A percentile compares a stretch with the other conserved stretches of the same genome.
phyloP scores from a whole-genome alignment of 306 rosid genomes.

The Geum urbanum region DNA sequence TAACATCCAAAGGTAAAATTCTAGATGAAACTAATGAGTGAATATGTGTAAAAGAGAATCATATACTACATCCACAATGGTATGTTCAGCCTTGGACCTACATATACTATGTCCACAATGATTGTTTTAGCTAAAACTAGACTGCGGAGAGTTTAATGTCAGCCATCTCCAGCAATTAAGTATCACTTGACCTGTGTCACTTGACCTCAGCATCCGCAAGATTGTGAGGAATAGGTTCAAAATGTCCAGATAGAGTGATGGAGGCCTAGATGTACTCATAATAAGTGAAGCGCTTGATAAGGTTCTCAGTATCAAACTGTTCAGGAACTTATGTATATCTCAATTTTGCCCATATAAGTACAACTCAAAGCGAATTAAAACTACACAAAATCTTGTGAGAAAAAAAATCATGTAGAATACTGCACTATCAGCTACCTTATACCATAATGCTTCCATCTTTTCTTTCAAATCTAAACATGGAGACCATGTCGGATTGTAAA shows the following conservation, averaged over 20 bases:
- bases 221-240: conserved; percentile 84
- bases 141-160: not conserved
- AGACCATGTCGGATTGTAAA: too few species aligned
- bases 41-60: not conserved
- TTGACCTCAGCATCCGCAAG: conserved; percentile 73
- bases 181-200: too few species aligned
- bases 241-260: conserved; percentile 78
- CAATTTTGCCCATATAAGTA: too few species aligned
- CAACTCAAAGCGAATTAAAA: too few species aligned
- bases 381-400: too few species aligned
- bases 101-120: not conserved
- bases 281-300: too few species aligned
- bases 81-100: conserved; percentile 14
- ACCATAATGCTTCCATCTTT: too few species aligned
- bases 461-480: too few species aligned
- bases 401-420: too few species aligned
- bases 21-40: not conserved
- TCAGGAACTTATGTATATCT: conserved; percentile 62
- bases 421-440: too few species aligned
- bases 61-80: conserved; percentile 6
- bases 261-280: conserved; percentile 94
- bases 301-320: conserved; percentile 81
- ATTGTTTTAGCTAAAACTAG: conserved; percentile 4
- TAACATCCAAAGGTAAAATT: not conserved
- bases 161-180: conserved; percentile 30